A percentile compares a stretch with the other conserved stretches of the same genome.
Conservation (phyloP, 2,329 filamentous ascomycete genomes). For the Diaporthe citri region DNA sequence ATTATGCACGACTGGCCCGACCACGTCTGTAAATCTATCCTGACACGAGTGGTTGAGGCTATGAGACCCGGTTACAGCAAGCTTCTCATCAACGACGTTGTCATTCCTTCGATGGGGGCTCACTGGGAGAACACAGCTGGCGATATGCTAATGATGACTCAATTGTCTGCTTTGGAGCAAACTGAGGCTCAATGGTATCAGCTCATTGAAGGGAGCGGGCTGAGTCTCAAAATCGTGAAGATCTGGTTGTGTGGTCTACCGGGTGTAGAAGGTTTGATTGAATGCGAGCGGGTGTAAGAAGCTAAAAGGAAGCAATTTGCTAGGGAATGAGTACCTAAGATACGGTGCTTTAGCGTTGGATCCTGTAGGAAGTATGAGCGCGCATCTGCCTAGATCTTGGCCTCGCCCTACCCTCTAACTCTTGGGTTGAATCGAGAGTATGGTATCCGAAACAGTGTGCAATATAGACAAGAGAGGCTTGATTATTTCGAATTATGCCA, state of each 20-base stretch:
- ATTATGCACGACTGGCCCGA: constrained; percentile 50
- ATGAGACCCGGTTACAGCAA: constrained; percentile 52
- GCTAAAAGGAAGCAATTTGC: background rate
- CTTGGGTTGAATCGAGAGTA: too few species aligned
- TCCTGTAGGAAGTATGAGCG: too few species aligned
- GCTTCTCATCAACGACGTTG: constrained; percentile 50
- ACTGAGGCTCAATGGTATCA: constrained; percentile 25
- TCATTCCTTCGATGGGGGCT: constrained; percentile 49
- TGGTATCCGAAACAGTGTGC: too few species aligned
- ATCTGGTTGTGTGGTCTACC: constrained; percentile 19
- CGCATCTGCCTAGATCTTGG: too few species aligned
- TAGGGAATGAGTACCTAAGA: background rate
- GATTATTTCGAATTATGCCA: too few species aligned
- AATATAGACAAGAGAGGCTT: too few species aligned
- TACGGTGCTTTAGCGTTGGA: background rate
- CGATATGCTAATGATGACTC: constrained; percentile 50
- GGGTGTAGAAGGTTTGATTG: constrained; percentile 22
- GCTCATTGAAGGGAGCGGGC: constrained; percentile 13
- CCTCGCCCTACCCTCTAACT: too few species aligned
- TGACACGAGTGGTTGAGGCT: constrained; percentile 42
- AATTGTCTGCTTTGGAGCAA: constrained; percentile 24
- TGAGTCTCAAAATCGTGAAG: constrained; percentile 24
- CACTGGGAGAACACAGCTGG: constrained; percentile 47
- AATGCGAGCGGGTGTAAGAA: constrained; percentile 12
- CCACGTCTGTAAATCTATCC: constrained; percentile 45